A percentile compares a stretch with the other conserved stretches of the same genome.
Evolutionary conservation across 768 basidiomycete genomes (phyloP).

Genomic region (Cystobasidium tubakii): DNA sequence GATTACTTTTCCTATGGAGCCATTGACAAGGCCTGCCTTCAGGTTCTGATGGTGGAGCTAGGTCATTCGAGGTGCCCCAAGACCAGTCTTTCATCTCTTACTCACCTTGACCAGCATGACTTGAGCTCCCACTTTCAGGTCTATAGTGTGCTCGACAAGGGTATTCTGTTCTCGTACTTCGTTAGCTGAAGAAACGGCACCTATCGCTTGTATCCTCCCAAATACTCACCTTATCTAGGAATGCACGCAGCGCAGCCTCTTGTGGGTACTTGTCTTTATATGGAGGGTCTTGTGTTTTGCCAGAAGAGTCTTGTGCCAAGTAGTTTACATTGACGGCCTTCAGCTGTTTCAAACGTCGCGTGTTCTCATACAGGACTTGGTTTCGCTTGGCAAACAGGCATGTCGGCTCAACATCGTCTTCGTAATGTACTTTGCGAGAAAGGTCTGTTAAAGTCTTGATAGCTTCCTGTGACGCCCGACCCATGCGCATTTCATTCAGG

Average conservation of each 20-base stretch:
- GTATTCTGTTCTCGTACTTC: too few species aligned
- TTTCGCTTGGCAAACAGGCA: background rate
- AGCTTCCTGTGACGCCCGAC: conserved; percentile 60
- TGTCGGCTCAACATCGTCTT: conserved; percentile 59
- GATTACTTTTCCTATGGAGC: conserved; percentile 78
- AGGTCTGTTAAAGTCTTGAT: conserved; percentile 64
- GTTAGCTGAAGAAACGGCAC: too few species aligned
- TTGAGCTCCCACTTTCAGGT: conserved; percentile 72
- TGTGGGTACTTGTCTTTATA: conserved; percentile 4
- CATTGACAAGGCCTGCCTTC: conserved; percentile 67
- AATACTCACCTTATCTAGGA: conserved; percentile 24
- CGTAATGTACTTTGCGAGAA: conserved; percentile 63
- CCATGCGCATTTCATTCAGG: conserved; percentile 97
- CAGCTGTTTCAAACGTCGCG: background rate
- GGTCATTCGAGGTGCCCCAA: background rate
- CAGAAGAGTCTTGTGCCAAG: background rate
- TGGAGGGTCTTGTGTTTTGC: background rate
- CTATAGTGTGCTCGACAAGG: conserved; percentile 51
- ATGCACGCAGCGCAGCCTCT: background rate
- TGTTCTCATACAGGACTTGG: conserved; percentile 18
- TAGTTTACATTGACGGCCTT: background rate
- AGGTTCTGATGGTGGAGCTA: conserved; percentile 58
- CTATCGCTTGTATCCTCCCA: too few species aligned
- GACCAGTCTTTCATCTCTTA: too few species aligned
- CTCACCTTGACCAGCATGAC: conserved; percentile 71